These are phyloP conservation scores for Neobulgaria alba DNA, from an alignment of 2,329 filamentous ascomycete species.

Conservation along the genomic window DNA sequence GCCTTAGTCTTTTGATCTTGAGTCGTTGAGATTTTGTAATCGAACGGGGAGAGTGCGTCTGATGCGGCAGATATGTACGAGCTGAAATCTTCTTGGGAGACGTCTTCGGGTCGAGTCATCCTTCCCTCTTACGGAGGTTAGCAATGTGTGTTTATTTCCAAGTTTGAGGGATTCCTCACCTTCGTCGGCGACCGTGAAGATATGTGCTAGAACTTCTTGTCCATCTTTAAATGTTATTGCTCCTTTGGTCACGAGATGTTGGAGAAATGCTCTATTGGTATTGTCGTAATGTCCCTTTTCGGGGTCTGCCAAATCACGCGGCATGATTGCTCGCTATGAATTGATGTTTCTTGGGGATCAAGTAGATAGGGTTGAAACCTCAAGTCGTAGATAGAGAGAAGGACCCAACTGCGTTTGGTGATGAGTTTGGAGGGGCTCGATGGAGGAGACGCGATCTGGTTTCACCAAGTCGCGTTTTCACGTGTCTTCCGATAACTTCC, in stretches of 20 bases:
- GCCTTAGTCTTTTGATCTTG: slow-evolving; percentile 58
- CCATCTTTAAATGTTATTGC: slow-evolving; percentile 69
- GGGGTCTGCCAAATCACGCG: slow-evolving; percentile 9
- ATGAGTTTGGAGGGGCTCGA: background rate
- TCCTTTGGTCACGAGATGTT: slow-evolving; percentile 74
- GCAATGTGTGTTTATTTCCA: slow-evolving; percentile 1
- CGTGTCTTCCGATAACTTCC: no score
- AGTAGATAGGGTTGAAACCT: no score
- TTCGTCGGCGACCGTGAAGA: slow-evolving; percentile 61
- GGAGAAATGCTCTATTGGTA: slow-evolving; percentile 79
- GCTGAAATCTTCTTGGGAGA: slow-evolving; percentile 60
- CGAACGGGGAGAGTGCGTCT: slow-evolving; percentile 65
- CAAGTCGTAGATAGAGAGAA: no score
- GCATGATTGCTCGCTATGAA: slow-evolving; percentile 7
- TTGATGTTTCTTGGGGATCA: background rate
- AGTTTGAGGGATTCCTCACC: background rate
- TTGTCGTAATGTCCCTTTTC: slow-evolving; percentile 33
- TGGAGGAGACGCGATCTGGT: slow-evolving; percentile 10
- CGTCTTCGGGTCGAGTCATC: slow-evolving; percentile 44
- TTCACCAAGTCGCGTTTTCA: slow-evolving; percentile 7
- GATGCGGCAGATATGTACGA: slow-evolving; percentile 64
- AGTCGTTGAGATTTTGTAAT: slow-evolving; percentile 76
- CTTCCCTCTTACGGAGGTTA: slow-evolving; percentile 32
- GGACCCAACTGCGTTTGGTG: no score
- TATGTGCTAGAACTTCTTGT: slow-evolving; percentile 65